phyloP scores from a whole-genome alignment of 441 rosid genomes.

The Geranium incanum region DNA sequence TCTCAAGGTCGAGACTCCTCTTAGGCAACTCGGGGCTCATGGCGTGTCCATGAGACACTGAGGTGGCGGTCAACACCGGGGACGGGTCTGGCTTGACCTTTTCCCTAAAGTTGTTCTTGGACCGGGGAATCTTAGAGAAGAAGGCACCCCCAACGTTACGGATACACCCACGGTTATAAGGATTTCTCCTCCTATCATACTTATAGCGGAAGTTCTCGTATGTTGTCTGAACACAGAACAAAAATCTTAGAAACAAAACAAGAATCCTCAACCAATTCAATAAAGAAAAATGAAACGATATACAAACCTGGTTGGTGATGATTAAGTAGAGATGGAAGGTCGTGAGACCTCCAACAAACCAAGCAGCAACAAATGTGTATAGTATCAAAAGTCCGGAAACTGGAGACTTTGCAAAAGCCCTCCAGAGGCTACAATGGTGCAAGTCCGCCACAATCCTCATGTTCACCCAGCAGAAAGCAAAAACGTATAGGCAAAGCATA shows the following conservation, averaged over 20 bases:
- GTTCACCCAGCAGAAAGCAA: constrained; percentile 89
- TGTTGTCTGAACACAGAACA: constrained; percentile 42
- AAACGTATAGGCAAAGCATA: constrained; percentile 75
- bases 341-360: constrained; percentile 97
- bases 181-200: constrained; percentile 51
- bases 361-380: constrained; percentile 64
- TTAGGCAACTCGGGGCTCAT: constrained; percentile 37
- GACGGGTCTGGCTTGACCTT: constrained; percentile 35
- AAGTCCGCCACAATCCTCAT: constrained; percentile 54
- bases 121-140: constrained; percentile 46
- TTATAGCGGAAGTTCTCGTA: constrained; percentile 62
- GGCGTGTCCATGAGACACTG: constrained; percentile 30
- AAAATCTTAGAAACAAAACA: constrained; percentile 1
- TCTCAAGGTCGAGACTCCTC: constrained; percentile 37
- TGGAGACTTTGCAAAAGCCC: constrained; percentile 73
- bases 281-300: neutral
- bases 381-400: constrained; percentile 65
- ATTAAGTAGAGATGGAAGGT: constrained; percentile 85
- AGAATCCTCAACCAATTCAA: neutral
- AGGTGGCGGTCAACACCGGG: constrained; percentile 18
- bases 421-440: constrained; percentile 59
- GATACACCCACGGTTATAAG: constrained; percentile 45
- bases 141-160: constrained; percentile 37
- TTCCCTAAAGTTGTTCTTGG: constrained; percentile 49
- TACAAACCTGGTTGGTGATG: constrained; percentile 73